A percentile compares a stretch with the other conserved stretches of the same genome.
Conservation (phyloP, 169 alveolate species). For the Plasmodium falciparum region DNA sequence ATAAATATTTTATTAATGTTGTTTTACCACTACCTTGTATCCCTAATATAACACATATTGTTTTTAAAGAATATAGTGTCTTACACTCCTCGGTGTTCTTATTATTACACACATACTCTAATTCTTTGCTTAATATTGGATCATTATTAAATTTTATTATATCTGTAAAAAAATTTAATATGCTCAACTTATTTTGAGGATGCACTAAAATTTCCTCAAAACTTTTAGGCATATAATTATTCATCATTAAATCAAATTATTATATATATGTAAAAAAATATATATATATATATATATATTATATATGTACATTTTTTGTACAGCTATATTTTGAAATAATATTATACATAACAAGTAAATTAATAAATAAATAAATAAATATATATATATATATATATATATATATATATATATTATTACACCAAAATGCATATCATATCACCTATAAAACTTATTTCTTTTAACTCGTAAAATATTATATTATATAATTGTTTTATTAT, state of each 20-base stretch:
- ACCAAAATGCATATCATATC: too few relatives aligned
- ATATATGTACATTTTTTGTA: too few relatives aligned
- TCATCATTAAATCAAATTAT: conserved; percentile 2
- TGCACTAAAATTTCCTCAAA: conserved; percentile 63
- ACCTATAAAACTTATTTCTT: too few relatives aligned
- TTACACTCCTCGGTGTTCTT: conserved; percentile 7
- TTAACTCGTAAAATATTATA: too few relatives aligned
- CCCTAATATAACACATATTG: conserved; percentile 69
- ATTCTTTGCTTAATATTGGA: conserved; percentile 70
- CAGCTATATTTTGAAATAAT: too few relatives aligned
- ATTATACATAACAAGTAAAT: too few relatives aligned
- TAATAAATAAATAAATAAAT: too few relatives aligned
- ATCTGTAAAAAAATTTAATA: conserved; percentile 52
- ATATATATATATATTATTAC: too few relatives aligned
- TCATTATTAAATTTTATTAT: conserved; percentile 71
- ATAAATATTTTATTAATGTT: conserved; percentile 57
- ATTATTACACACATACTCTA: conserved; percentile 10
- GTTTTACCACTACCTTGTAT: conserved; percentile 75
- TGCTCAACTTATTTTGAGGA: conserved; percentile 42
- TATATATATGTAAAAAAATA: too few relatives aligned
- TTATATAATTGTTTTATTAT: too few relatives aligned
- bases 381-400: too few relatives aligned
- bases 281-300: too few relatives aligned
- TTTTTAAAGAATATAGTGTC: conserved; percentile 17
- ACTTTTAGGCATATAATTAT: conserved; percentile 66